These are phyloP conservation scores for Spizellomyces sp. DNA, from an alignment of 192 early-diverging fungal genomes.

Conservation along the genomic window DNA sequence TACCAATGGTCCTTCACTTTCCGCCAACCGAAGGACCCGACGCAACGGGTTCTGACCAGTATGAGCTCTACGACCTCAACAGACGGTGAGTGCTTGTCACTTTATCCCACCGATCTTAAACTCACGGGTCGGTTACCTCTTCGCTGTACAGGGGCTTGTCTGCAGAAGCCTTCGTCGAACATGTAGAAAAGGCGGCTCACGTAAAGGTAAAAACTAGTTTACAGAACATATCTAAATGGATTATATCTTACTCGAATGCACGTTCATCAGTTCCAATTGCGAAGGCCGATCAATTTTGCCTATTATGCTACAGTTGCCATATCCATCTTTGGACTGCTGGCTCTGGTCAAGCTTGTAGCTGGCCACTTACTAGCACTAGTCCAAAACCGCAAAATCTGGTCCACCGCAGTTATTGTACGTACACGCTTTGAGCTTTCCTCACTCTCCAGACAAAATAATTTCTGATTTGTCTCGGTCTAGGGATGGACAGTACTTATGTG, in stretches of 20 bases:
- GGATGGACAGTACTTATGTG: conserved; percentile 68
- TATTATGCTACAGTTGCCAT: conserved; percentile 43
- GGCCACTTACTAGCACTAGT: conserved; percentile 44
- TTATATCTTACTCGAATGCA: conserved; percentile 1
- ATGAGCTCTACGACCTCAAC: conserved; percentile 63
- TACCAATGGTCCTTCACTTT: conserved; percentile 69
- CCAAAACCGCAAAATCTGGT: conserved; percentile 31
- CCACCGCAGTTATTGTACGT: conserved; percentile 22
- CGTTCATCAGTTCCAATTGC: conserved; percentile 34
- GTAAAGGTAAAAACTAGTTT: conserved; percentile 25
- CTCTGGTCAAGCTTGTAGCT: conserved; percentile 20
- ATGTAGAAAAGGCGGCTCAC: conserved; percentile 48
- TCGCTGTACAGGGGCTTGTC: conserved; percentile 50
- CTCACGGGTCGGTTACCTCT: neutral
- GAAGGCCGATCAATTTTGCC: conserved; percentile 63
- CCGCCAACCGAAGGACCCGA: conserved; percentile 62
- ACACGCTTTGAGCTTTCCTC: neutral
- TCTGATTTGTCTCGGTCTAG: conserved; percentile 27
- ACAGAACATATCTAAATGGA: neutral
- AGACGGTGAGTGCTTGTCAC: conserved; percentile 36
- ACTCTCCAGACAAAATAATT: neutral
- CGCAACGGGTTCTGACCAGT: conserved; percentile 45
- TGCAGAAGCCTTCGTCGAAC: conserved; percentile 68
- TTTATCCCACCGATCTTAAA: too few species aligned
- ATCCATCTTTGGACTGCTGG: conserved; percentile 8